Base-by-base conservation (phyloP, 257 asterid species). In the Lavandula angustifolia region DNA sequence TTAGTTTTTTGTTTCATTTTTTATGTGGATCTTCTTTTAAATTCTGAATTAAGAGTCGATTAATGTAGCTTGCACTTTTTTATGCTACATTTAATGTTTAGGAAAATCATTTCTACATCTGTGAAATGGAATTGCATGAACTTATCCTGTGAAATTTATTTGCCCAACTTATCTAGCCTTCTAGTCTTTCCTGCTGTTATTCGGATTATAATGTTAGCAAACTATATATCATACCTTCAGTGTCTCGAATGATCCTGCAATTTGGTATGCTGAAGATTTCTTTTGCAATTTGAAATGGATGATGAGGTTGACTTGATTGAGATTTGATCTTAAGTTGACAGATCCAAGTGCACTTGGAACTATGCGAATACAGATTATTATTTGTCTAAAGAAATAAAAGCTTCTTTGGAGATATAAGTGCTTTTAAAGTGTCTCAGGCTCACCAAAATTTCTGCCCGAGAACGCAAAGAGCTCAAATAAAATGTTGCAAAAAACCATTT, bases 1-100 rank as follows among this genome's bases (percentile, higher is more conserved):
- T 94, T 70, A 76, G 95, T 61, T 31, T 60, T 52, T 6, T 41
- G 5, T 54, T 67, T 7, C 29, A 4, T 14, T 60, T 10, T 11
- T 6, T 64, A 22, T 47, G 12, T 35, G 53, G 16, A 33, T 65
- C 10, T 27, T 22, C 41, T 33, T 13, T 10, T 32, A 4, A 37
- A 40, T 2, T 56, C 31, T 16, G 40, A 27, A 41, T 43, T 46
- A 38, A 4, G 43, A 33, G 38, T 32, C 3, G 6, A 12, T 33
- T 32, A 3, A 41, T 11, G 18, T 10, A 4, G 50, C 22, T 6
- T 65, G 76, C 54, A 40, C 47, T n/a, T 18, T 4, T 52, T 52
- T 27, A 6, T 3, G 62, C n/a, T 22, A 12, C 60, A 50, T 37
- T 29, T 42, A 38, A 50, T 62, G 69, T 38, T 18, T 56, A 31